Evolutionary conservation across 495 filamentous ascomycete genomes (phyloP).

Genomic region (Lasiosphaeris hirsuta): DNA sequence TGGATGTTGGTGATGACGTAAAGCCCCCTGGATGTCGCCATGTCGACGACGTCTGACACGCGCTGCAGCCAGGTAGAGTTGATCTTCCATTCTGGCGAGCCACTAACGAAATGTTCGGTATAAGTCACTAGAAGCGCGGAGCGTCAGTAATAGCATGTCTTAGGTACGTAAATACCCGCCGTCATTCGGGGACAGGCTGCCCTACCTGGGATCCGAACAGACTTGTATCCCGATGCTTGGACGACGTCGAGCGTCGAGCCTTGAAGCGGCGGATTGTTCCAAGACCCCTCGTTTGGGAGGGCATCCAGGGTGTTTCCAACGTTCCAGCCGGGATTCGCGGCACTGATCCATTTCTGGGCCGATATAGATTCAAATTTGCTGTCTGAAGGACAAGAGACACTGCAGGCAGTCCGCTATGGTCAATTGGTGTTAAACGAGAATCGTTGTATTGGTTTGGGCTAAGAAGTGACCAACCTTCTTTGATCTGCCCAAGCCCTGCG

Average conservation of each 20-base stretch:
- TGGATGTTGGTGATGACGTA: conserved; percentile 59
- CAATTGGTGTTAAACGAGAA: too few relatives aligned
- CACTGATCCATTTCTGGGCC: conserved; percentile 66
- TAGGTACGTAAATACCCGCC: background rate
- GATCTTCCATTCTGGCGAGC: conserved; percentile 52
- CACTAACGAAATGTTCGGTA: conserved; percentile 52
- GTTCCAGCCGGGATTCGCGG: conserved; percentile 61
- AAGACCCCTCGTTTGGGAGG: conserved; percentile 54
- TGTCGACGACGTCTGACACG: conserved; percentile 58
- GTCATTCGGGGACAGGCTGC: conserved; percentile 7
- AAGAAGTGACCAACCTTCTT: too few relatives aligned
- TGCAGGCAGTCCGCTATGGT: too few relatives aligned
- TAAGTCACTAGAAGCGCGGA: conserved; percentile 47
- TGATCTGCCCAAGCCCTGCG: too few relatives aligned
- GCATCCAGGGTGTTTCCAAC: conserved; percentile 63
- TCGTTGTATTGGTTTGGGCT: too few relatives aligned
- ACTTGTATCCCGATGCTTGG: conserved; percentile 55
- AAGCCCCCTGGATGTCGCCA: conserved; percentile 49
- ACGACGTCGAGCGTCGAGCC: conserved; percentile 49
- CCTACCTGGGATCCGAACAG: conserved; percentile 55
- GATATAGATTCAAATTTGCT: conserved; percentile 54
- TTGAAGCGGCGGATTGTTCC: conserved; percentile 54
- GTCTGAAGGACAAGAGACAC: background rate
- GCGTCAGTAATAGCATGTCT: background rate
- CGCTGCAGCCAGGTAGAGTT: conserved; percentile 55